Percentiles rank a stretch among this genome's conserved stretches.
Conservation (phyloP, 2,329 filamentous ascomycete genomes). For the Aureobasidium subglaciale region DNA sequence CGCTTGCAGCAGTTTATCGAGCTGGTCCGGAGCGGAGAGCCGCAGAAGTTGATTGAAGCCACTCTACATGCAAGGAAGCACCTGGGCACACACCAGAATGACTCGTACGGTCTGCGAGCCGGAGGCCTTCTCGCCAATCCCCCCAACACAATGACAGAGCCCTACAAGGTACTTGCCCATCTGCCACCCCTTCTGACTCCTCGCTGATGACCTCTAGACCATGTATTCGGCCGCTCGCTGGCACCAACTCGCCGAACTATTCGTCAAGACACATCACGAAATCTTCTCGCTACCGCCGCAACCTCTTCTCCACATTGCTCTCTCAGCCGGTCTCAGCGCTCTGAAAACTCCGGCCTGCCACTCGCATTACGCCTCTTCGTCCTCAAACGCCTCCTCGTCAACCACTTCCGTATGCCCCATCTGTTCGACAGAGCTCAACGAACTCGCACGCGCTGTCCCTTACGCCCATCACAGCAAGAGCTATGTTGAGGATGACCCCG, state of each 20-base stretch:
- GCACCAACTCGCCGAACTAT: constrained; percentile 68
- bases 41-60: constrained; percentile 64
- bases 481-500: constrained; percentile 78
- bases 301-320: constrained; percentile 81
- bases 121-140: constrained; percentile 74
- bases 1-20: constrained; percentile 94
- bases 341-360: constrained; percentile 95
- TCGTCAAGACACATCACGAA: constrained; percentile 77
- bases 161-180: constrained; percentile 47
- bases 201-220: constrained; percentile 9
- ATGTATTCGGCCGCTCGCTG: constrained; percentile 70
- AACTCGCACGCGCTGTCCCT: constrained; percentile 78
- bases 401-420: constrained; percentile 80
- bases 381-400: constrained; percentile 47
- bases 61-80: constrained; percentile 76
- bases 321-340: constrained; percentile 84
- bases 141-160: constrained; percentile 52
- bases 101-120: constrained; percentile 63
- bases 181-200: neutral
- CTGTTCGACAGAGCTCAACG: constrained; percentile 90
- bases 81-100: constrained; percentile 62
- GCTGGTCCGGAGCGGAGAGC: constrained; percentile 62
- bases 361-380: constrained; percentile 52
- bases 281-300: constrained; percentile 75
- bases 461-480: constrained; percentile 95